phyloP scores from a whole-genome alignment of 768 basidiomycete species.

The Tubosaeta brunneosetosa region DNA sequence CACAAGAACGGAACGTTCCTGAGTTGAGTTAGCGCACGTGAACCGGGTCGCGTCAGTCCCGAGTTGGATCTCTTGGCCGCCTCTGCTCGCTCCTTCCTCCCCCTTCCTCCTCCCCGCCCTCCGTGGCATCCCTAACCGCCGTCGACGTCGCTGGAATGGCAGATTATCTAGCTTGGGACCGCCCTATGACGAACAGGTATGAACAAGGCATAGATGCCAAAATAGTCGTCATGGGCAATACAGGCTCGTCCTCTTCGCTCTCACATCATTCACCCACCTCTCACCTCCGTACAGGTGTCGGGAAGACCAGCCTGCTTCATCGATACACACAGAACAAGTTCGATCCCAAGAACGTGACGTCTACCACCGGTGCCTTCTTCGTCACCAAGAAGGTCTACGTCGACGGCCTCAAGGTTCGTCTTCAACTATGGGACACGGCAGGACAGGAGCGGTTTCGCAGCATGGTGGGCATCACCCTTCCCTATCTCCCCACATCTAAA shows the following conservation, averaged over 20 bases:
- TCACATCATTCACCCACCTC: slow-evolving; percentile 16
- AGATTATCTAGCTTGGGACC: slow-evolving; percentile 58
- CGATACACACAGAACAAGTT: slow-evolving; percentile 90
- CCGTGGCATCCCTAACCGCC: slow-evolving; percentile 38
- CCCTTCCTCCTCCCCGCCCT: slow-evolving; percentile 41
- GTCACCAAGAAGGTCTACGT: slow-evolving; percentile 88
- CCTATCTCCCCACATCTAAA: slow-evolving; percentile 2
- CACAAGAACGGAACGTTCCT: slow-evolving; percentile 22
- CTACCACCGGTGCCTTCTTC: slow-evolving; percentile 91
- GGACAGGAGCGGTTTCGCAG: slow-evolving; percentile 91
- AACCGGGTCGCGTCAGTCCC: slow-evolving; percentile 31
- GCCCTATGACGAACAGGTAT: slow-evolving; percentile 63
- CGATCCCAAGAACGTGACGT: slow-evolving; percentile 81
- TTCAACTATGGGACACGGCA: slow-evolving; percentile 91
- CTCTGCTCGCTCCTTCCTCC: slow-evolving; percentile 27
- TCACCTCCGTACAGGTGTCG: slow-evolving; percentile 56
- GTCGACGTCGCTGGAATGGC: slow-evolving; percentile 41
- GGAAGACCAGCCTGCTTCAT: slow-evolving; percentile 87
- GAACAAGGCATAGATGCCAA: slow-evolving; percentile 89
- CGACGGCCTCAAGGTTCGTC: slow-evolving; percentile 78
- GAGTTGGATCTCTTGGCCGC: slow-evolving; percentile 26
- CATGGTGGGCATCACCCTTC: slow-evolving; percentile 52
- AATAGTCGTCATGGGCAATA: slow-evolving; percentile 92
- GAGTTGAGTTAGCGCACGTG: slow-evolving; percentile 25
- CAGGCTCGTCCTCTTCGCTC: slow-evolving; percentile 36